phyloP scores from a whole-genome alignment of 805 yeast genomes.

The Candida ponderosae region DNA sequence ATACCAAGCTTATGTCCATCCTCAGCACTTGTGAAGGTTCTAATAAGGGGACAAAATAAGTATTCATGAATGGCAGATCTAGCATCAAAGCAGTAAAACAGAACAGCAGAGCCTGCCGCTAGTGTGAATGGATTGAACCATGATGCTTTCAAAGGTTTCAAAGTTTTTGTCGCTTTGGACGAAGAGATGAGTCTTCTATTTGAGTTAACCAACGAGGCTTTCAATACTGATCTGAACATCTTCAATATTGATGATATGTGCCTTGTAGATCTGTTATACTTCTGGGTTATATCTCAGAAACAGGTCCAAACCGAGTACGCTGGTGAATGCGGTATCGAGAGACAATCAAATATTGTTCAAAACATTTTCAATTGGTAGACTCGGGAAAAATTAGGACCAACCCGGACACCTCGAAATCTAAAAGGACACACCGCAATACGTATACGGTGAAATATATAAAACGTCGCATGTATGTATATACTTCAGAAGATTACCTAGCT shows the following conservation, averaged over 20 bases:
- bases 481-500: no score
- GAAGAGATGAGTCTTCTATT: neutral
- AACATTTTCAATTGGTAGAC: no score
- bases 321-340: no score
- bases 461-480: no score
- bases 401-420: no score
- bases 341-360: no score
- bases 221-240: neutral
- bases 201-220: neutral
- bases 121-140: constrained; percentile 4
- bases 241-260: neutral
- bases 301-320: no score
- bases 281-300: no score
- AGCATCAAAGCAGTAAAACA: constrained; percentile 60
- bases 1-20: constrained; percentile 76
- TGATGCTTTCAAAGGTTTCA: neutral
- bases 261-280: no score
- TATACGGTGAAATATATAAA: no score
- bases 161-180: neutral
- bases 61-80: constrained; percentile 80
- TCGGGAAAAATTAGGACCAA: no score
- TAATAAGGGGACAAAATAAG: constrained; percentile 66
- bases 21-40: constrained; percentile 74
- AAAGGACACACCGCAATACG: no score
- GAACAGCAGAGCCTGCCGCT: constrained; percentile 30